These are phyloP conservation scores for Cyclocybe cylindracea DNA, from an alignment of 768 basidiomycete species.

Conservation along the genomic window DNA sequence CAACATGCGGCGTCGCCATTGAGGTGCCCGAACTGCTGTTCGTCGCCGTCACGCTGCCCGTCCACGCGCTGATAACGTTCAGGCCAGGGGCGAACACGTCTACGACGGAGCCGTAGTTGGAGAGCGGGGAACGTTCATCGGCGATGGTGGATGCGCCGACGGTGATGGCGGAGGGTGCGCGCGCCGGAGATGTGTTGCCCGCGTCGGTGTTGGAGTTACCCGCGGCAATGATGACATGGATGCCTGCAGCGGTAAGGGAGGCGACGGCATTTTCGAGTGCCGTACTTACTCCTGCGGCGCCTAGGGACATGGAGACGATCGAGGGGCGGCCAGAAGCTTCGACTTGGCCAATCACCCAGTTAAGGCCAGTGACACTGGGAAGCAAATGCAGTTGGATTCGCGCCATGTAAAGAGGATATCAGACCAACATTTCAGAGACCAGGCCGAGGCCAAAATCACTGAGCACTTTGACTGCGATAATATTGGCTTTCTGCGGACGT, in stretches of 20 bases:
- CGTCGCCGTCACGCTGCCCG: conserved; percentile 24
- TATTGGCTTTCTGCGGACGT: conserved; percentile 28
- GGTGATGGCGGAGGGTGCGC: conserved; percentile 30
- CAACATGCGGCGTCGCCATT: conserved; percentile 37
- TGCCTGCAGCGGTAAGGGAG: conserved; percentile 12
- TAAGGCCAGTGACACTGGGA: conserved; percentile 20
- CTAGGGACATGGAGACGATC: conserved; percentile 31
- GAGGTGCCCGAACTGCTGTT: conserved; percentile 26
- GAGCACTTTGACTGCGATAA: conserved; percentile 44
- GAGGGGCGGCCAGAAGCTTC: conserved; percentile 16
- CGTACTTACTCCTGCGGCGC: conserved; percentile 19
- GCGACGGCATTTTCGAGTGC: conserved; percentile 30
- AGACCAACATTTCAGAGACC: conserved; percentile 8
- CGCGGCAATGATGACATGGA: conserved; percentile 26
- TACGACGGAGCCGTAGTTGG: conserved; percentile 35
- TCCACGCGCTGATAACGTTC: conserved; percentile 27
- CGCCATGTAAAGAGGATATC: neutral
- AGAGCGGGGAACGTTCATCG: conserved; percentile 29
- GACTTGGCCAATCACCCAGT: conserved; percentile 23
- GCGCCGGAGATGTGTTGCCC: conserved; percentile 27
- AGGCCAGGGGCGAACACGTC: conserved; percentile 38
- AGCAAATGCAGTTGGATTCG: neutral
- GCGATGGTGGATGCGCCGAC: conserved; percentile 33
- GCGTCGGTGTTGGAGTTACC: conserved; percentile 29
- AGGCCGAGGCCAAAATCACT: conserved; percentile 24